Evolutionary conservation across 768 basidiomycete genomes (phyloP).

Genomic region (Hysterangium stoloniferum): DNA sequence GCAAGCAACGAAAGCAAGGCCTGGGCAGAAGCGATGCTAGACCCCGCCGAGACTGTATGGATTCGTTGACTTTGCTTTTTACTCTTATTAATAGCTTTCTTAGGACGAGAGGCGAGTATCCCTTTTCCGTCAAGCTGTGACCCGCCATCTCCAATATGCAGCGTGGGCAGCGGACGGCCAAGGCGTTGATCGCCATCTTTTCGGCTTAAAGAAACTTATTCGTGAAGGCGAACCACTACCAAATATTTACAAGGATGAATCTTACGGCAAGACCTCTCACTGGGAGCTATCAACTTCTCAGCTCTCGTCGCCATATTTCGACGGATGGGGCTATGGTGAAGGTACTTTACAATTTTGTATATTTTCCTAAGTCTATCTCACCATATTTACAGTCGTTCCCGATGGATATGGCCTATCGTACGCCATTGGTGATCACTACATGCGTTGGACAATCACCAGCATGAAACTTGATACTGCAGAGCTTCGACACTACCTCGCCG

Average conservation of each 20-base stretch:
- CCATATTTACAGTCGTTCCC: constrained; percentile 57
- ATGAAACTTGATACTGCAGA: constrained; percentile 39
- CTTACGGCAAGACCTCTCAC: constrained; percentile 62
- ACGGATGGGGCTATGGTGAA: constrained; percentile 98
- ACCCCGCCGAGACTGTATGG: constrained; percentile 18
- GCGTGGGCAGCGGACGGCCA: constrained; percentile 89
- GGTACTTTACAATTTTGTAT: constrained; percentile 33
- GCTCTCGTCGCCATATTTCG: constrained; percentile 70
- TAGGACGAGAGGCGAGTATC: constrained; percentile 50
- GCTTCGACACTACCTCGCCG: constrained; percentile 55
- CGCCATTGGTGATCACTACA: constrained; percentile 73
- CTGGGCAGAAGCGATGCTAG: constrained; percentile 87
- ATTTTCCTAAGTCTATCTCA: not conserved
- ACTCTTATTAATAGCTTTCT: not conserved
- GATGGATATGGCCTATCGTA: constrained; percentile 93
- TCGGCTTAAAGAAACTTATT: constrained; percentile 82
- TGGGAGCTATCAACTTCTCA: constrained; percentile 95
- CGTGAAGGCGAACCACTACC: constrained; percentile 66
- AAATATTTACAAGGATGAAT: constrained; percentile 64
- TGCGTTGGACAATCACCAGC: constrained; percentile 90
- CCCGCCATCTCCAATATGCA: constrained; percentile 82
- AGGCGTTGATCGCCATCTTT: constrained; percentile 93
- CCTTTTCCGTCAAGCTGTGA: constrained; percentile 68
- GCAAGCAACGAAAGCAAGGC: constrained; percentile 75
- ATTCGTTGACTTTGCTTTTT: constrained; percentile 1